phyloP scores from a whole-genome alignment of 306 rosid species.

The Ochetophila trinervis region DNA sequence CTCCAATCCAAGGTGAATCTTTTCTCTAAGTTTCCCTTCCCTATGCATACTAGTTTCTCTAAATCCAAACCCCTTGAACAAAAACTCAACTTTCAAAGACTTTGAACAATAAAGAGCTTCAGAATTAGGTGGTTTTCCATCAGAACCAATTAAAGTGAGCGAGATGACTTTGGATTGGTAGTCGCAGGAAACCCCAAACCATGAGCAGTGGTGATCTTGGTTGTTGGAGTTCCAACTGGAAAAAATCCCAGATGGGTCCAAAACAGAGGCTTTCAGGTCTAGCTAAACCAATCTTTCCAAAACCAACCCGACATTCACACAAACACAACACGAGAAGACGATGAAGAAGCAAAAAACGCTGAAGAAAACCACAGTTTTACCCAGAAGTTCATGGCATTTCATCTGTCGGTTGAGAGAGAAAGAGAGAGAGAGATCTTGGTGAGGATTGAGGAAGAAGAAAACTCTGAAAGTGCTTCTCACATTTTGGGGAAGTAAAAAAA shows the following conservation, averaged over 20 bases:
- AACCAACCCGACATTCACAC: not conserved
- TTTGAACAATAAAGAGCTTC: slow-evolving; percentile 26
- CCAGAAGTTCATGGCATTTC: slow-evolving; percentile 19
- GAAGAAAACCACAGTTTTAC: slow-evolving; percentile 9
- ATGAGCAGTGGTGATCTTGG: slow-evolving; percentile 30
- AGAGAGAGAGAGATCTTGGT: not conserved
- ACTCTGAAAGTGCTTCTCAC: too few species aligned
- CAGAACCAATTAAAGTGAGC: slow-evolving; percentile 10
- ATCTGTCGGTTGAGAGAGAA: slow-evolving; percentile 8
- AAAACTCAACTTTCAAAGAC: slow-evolving; percentile 16
- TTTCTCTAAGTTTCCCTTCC: slow-evolving; percentile 20
- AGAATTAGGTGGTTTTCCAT: slow-evolving; percentile 25
- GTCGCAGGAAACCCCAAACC: slow-evolving; percentile 36
- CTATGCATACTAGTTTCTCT: slow-evolving; percentile 16
- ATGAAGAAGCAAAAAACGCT: too few species aligned
- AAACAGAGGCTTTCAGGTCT: slow-evolving; percentile 29
- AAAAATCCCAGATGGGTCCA: slow-evolving; percentile 27
- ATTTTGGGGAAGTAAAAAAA: not conserved
- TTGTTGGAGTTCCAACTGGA: slow-evolving; percentile 20
- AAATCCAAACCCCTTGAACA: slow-evolving; percentile 9
- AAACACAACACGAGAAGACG: not conserved
- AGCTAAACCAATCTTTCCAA: slow-evolving; percentile 29
- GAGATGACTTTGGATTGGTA: slow-evolving; percentile 22
- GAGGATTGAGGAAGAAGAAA: too few species aligned
- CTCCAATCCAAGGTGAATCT: slow-evolving; percentile 32